phyloP scores from a whole-genome alignment of 495 filamentous ascomycete species.

The Lasiosphaeria hispida region DNA sequence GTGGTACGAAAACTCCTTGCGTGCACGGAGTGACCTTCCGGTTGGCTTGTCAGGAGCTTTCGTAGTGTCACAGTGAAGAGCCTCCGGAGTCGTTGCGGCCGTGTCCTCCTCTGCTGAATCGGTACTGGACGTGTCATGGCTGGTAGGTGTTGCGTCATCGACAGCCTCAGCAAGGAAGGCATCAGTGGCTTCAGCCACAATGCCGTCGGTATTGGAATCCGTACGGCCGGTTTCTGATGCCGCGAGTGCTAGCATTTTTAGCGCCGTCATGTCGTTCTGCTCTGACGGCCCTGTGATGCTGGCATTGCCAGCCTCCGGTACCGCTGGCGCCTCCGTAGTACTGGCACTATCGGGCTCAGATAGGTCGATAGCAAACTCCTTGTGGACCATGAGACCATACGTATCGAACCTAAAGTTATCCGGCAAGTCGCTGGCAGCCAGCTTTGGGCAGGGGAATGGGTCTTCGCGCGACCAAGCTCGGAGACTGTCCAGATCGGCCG shows the following conservation, averaged over 20 bases:
- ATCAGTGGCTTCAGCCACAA: no score
- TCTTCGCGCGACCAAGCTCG: slow-evolving; percentile 6
- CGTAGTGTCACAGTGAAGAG: neutral
- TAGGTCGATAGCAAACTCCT: slow-evolving; percentile 8
- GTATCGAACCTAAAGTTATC: slow-evolving; percentile 6
- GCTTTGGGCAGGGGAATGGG: slow-evolving; percentile 6
- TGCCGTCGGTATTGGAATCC: no score
- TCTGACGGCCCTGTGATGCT: no score
- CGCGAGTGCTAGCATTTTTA: no score
- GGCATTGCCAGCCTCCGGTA: no score
- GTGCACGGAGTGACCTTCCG: slow-evolving; percentile 10
- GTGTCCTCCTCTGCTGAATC: slow-evolving; percentile 9
- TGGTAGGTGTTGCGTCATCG: no score
- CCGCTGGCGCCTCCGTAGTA: slow-evolving; percentile 5
- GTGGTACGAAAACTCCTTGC: slow-evolving; percentile 4
- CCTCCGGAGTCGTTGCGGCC: slow-evolving; percentile 5
- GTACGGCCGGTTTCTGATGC: no score
- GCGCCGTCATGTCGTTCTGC: no score
- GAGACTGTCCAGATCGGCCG: slow-evolving; percentile 5
- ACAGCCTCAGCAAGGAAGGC: no score
- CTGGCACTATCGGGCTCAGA: slow-evolving; percentile 8
- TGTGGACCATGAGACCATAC: slow-evolving; percentile 8
- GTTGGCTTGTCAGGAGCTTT: neutral
- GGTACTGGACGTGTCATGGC: no score
- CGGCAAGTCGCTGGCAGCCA: slow-evolving; percentile 7